phyloP scores from a whole-genome alignment of 768 basidiomycete genomes.

The Boletus rubroflammeus region DNA sequence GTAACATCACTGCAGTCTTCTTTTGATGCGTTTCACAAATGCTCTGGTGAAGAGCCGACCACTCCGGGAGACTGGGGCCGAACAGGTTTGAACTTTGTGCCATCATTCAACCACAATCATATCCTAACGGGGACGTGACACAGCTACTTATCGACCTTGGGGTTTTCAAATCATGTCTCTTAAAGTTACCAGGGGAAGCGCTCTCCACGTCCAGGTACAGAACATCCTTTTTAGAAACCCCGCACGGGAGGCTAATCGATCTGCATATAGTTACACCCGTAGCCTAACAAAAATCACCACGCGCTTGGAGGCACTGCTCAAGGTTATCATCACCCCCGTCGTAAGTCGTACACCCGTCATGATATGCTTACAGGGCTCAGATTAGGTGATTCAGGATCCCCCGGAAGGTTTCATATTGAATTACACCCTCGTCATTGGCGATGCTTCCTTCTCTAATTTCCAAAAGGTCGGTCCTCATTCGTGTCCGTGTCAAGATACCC shows the following conservation, averaged over 20 bases:
- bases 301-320: conserved; percentile 86
- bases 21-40: conserved; percentile 86
- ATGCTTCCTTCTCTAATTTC: conserved; percentile 95
- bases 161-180: conserved; percentile 74
- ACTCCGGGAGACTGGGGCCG: conserved; percentile 88
- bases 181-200: conserved; percentile 77
- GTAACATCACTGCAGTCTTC: conserved; percentile 47
- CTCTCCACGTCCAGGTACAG: conserved; percentile 52
- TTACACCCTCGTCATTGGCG: conserved; percentile 91
- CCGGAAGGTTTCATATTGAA: conserved; percentile 93
- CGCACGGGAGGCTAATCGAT: conserved; percentile 9
- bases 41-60: conserved; percentile 88
- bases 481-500: background rate
- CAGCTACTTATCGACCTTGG: conserved; percentile 91
- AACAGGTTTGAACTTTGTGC: conserved; percentile 76
- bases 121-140: conserved; percentile 6
- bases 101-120: background rate
- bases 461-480: conserved; percentile 72
- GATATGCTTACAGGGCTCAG: background rate
- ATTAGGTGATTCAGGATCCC: conserved; percentile 59
- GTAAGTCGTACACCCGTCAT: conserved; percentile 41
- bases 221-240: background rate
- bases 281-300: conserved; percentile 78
- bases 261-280: conserved; percentile 64
- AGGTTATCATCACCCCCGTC: conserved; percentile 91